Evolutionary conservation across 257 asterid species (phyloP).

Genomic region (Fraxinus anomala): DNA sequence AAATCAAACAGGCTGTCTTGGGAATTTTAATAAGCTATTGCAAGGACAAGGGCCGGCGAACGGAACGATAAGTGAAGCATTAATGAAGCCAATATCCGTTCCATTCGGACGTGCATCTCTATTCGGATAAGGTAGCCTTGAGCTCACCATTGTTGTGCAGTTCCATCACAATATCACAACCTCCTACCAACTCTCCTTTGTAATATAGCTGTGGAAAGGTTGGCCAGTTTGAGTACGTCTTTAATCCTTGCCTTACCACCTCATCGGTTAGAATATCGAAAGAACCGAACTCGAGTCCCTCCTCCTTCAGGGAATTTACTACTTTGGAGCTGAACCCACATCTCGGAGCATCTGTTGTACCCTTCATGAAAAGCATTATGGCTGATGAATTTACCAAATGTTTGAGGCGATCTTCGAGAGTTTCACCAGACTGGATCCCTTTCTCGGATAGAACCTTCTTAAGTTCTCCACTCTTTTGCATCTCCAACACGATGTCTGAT

Average conservation of each 20-base stretch:
- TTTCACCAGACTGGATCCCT: slow-evolving; percentile 48
- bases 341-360: slow-evolving; percentile 74
- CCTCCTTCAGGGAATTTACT: slow-evolving; percentile 68
- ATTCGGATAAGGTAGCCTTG: slow-evolving; percentile 67
- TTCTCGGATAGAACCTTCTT: slow-evolving; percentile 63
- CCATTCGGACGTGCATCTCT: slow-evolving; percentile 11
- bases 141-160: slow-evolving; percentile 65
- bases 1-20: background rate
- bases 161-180: slow-evolving; percentile 91
- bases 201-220: slow-evolving; percentile 91
- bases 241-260: slow-evolving; percentile 90
- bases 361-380: slow-evolving; percentile 87
- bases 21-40: background rate
- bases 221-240: slow-evolving; percentile 91
- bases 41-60: background rate
- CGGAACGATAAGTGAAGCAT: background rate
- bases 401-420: slow-evolving; percentile 65
- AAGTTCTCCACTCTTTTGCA: slow-evolving; percentile 98
- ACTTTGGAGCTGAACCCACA: slow-evolving; percentile 98
- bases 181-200: slow-evolving; percentile 94
- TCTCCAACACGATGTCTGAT: slow-evolving; percentile 91
- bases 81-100: background rate
- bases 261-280: slow-evolving; percentile 84
- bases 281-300: slow-evolving; percentile 69
- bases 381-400: slow-evolving; percentile 55